Conservation (phyloP, 1,284 basidiomycete genomes). For the Inonotus hispidus region DNA sequence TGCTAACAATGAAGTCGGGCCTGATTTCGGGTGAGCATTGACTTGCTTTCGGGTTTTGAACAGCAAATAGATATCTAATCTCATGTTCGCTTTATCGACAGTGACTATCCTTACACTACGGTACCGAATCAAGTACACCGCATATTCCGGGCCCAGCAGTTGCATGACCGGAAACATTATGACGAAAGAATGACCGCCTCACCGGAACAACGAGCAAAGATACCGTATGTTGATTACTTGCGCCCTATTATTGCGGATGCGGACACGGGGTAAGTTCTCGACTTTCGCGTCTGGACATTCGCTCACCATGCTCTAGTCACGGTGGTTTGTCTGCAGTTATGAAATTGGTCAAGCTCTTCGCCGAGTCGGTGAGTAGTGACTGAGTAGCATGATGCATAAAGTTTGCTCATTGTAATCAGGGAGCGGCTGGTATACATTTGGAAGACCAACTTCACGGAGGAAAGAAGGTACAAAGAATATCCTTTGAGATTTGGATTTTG, state of each 20-base stretch:
- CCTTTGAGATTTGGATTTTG: neutral
- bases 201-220: slow-evolving; percentile 56
- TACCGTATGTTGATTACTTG: slow-evolving; percentile 83
- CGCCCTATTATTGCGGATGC: slow-evolving; percentile 93
- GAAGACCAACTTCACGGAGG: slow-evolving; percentile 92
- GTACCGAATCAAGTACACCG: slow-evolving; percentile 90
- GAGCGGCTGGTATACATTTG: slow-evolving; percentile 83
- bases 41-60: slow-evolving; percentile 18
- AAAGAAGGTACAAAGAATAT: slow-evolving; percentile 54
- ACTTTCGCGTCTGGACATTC: slow-evolving; percentile 5
- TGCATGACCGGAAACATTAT: slow-evolving; percentile 84
- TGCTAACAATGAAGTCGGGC: slow-evolving; percentile 93
- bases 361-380: slow-evolving; percentile 61
- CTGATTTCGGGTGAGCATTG: slow-evolving; percentile 81
- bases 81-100: slow-evolving; percentile 24
- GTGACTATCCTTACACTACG: slow-evolving; percentile 92
- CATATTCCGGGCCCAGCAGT: slow-evolving; percentile 79
- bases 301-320: slow-evolving; percentile 45
- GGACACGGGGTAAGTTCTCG: slow-evolving; percentile 75
- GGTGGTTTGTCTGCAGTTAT: slow-evolving; percentile 93
- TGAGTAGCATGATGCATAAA: neutral
- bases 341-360: slow-evolving; percentile 93
- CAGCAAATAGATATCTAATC: slow-evolving; percentile 3
- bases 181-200: slow-evolving; percentile 74
- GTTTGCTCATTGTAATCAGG: slow-evolving; percentile 36